Base-by-base conservation (phyloP, 2,329 filamentous ascomycete genomes). In the Aspergillus luchuensis region DNA sequence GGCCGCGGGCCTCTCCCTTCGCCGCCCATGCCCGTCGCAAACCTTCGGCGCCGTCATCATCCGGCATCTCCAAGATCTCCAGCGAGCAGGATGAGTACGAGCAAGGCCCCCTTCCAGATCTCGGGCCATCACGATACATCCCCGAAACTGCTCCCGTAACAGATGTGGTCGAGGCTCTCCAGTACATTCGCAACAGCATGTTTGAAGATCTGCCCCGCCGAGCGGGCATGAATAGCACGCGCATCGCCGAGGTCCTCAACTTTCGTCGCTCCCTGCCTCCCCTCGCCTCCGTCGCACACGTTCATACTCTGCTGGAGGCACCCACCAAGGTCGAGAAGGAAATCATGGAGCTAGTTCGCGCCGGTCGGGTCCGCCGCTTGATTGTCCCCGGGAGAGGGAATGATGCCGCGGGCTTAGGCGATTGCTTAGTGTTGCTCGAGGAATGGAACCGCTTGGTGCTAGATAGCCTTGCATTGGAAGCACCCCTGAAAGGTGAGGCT, bases 211-310 rank as follows among this genome's bases (percentile, higher is more conserved):
- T 89, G 17, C 86, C 87, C 0, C 75, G 75, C 19, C 78, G 80
- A 8, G 79, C 84, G 0, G 86, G 86, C 4, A 87, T 89, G 85
- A 86, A 85, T 68, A 86, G 84, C 61, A 83, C 81, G 8, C 80
- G 84, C 8, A 87, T 87, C 49, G 81, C 85, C 4, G 81, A 87
- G 62, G 80, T 87, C 2, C 72, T 89, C 54, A 86, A 87, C 56
- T 81, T 83, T 61, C 80, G 85, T 11, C 78, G 74, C 52, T 78
- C 76, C 45, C 69, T 89, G 49, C 85, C 87, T 11, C 83, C 84
- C 0, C 79, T 88, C 28, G 84, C 86, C 10, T 86, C 84, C 0
- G 74, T 87, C 49, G 84, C 85, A 17, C 86, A 89, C 72, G 75
- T 89, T 0, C 84, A 88, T 72, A 85, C 85, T 1, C 68, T 89